Evolutionary conservation across 75 land plant genomes (phyloP), one percentile per base, ranked within the genome.

Genomic region (Pseudotsuga menziesii): DNA sequence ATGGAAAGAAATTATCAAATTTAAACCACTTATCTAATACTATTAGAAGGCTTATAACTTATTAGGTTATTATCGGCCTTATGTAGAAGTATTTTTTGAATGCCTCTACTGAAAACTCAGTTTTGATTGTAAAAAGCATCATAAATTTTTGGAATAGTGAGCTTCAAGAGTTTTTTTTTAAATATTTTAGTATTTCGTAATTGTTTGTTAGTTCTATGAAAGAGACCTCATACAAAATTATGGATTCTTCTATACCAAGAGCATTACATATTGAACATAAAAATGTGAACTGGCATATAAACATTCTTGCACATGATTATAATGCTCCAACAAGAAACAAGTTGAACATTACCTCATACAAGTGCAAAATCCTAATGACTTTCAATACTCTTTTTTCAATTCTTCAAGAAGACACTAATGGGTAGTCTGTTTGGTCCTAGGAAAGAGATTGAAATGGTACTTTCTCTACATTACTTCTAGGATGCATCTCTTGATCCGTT

Each of bases 401-500:
- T 63, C 36, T 63, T 63, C 29, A 29, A 29, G 67, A 35, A 26
- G 32, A 35, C 26, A 63, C 36, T 26, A 14, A 63, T 26, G 17
- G 36, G 2, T 29, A 32, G 74, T 72, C 26, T 48, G 61, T 39
- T 5, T 80, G 58, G 39, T 76, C 72, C 39, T 44, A 36, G 17
- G 52, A 35, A 8, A 88, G 78, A 83, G 85, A 52, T 61, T 80
- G 84, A 66, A 86, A 89, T 48, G 91, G 91, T 0, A 75, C 63
- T 59, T 86, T 78, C 13, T 76, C 84, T 19, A 56, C 41, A 76
- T 85, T 52, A 75, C 52, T 64, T 11, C 52, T 44, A 32, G 4
- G 13, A 52, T 60, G 56, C 13, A 29, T 72, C n/a, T 82, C 75
- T 66, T 63, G 52, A 70, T 60, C 74, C 16, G 57, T 4, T 73